phyloP scores from a whole-genome alignment of 2,329 filamentous ascomycete species.

The Aspergillus fructus region DNA sequence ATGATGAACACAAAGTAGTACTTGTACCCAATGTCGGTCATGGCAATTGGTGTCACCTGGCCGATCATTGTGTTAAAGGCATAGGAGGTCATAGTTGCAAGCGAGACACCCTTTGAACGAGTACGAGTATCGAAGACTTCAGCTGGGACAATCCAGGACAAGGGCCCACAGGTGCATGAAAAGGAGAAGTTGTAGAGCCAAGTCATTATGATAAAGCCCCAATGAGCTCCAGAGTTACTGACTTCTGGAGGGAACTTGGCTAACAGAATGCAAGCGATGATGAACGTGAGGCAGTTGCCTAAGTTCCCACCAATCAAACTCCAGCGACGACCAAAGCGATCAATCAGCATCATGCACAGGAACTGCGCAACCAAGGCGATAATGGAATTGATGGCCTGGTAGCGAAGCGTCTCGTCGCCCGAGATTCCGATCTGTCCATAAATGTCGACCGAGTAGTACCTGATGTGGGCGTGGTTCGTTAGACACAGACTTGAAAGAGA shows the following conservation, averaged over 20 bases:
- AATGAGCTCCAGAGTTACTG: conserved; percentile 36
- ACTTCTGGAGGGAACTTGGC: conserved; percentile 62
- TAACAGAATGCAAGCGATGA: conserved; percentile 61
- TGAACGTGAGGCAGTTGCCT: conserved; percentile 69
- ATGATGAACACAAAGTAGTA: conserved; percentile 64
- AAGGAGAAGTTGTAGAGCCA: conserved; percentile 82
- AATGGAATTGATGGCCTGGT: conserved; percentile 73
- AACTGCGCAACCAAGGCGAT: conserved; percentile 69
- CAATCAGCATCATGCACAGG: conserved; percentile 64
- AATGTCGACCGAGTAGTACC: conserved; percentile 67
- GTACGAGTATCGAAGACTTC: conserved; percentile 79
- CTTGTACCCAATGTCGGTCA: conserved; percentile 54
- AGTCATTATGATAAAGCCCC: conserved; percentile 69
- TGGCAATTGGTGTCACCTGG: conserved; percentile 64
- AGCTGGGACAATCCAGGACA: conserved; percentile 60
- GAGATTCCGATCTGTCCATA: conserved; percentile 69
- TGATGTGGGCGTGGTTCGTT: conserved; percentile 6
- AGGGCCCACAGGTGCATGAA: conserved; percentile 67
- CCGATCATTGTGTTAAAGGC: conserved; percentile 77
- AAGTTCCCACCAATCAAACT: conserved; percentile 72
- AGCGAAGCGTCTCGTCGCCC: conserved; percentile 65
- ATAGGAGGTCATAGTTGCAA: conserved; percentile 71
- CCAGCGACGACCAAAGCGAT: conserved; percentile 69
- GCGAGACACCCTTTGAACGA: conserved; percentile 70
- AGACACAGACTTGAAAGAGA: background rate